These are phyloP conservation scores for Agaricus blazei DNA, from an alignment of 768 basidiomycete genomes.

Conservation along the genomic window DNA sequence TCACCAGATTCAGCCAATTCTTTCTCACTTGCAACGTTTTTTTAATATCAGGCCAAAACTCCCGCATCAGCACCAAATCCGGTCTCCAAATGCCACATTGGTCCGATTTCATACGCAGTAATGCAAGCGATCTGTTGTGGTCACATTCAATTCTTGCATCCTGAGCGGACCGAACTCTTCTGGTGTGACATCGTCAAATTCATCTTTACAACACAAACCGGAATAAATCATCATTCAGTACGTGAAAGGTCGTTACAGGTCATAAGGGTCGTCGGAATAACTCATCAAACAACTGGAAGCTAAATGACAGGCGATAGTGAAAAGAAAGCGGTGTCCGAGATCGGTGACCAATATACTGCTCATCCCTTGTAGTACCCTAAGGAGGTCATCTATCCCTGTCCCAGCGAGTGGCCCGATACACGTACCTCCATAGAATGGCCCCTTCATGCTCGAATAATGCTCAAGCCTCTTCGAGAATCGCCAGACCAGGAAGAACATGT, in stretches of 20 bases:
- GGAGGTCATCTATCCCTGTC: conserved; percentile 20
- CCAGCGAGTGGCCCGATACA: conserved; percentile 13
- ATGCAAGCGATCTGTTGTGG: conserved; percentile 2
- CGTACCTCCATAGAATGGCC: conserved; percentile 55
- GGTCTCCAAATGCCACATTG: conserved; percentile 12
- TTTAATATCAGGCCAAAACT: conserved; percentile 33
- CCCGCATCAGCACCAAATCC: conserved; percentile 10
- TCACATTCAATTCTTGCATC: conserved; percentile 7
- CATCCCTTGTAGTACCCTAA: conserved; percentile 51
- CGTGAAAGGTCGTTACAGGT: conserved; percentile 8
- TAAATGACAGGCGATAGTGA: conserved; percentile 21
- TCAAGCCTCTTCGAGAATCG: conserved; percentile 66
- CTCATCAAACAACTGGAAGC: neutral
- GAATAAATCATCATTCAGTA: conserved; percentile 8
- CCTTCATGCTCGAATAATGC: conserved; percentile 62
- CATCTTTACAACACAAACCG: neutral
- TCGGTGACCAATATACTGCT: conserved; percentile 12
- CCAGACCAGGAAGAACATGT: conserved; percentile 77
- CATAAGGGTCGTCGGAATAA: conserved; percentile 9
- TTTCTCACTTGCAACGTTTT: conserved; percentile 37
- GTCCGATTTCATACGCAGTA: conserved; percentile 20
- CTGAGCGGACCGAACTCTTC: conserved; percentile 7
- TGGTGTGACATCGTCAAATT: conserved; percentile 4
- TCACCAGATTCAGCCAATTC: conserved; percentile 17
- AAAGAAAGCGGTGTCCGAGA: conserved; percentile 20